A percentile compares a stretch with the other conserved stretches of the same genome.
These are phyloP conservation scores for Paecilomyces niveus DNA, from an alignment of 2,329 filamentous ascomycete species.

Conservation along the genomic window DNA sequence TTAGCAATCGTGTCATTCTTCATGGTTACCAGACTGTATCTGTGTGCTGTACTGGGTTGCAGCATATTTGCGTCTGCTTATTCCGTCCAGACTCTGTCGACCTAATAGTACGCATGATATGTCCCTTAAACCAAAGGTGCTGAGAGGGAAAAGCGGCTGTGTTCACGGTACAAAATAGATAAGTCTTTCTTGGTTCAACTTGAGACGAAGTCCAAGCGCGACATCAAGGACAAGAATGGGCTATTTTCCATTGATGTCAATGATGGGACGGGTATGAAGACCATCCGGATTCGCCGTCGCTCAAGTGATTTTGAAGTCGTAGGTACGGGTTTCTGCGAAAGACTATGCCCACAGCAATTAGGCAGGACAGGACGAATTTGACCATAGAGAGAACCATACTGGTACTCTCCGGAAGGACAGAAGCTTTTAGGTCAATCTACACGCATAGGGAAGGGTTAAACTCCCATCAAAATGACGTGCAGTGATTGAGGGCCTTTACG, in stretches of 20 bases:
- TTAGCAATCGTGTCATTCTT: conserved; percentile 6
- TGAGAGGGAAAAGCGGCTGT: conserved; percentile 1
- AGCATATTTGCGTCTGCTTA: conserved; percentile 7
- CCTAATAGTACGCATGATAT: conserved; percentile 16
- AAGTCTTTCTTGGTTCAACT: background rate
- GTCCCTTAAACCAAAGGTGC: conserved; percentile 10
- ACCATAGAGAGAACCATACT: background rate
- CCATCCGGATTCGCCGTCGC: conserved; percentile 63
- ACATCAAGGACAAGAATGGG: conserved; percentile 50
- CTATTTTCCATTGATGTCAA: conserved; percentile 68
- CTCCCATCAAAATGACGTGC: too few relatives aligned
- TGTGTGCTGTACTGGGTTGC: conserved; percentile 4
- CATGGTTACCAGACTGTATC: conserved; percentile 6
- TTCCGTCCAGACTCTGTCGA: conserved; percentile 17
- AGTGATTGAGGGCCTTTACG: too few relatives aligned
- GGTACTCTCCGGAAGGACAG: background rate
- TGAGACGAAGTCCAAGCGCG: background rate
- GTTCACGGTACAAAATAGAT: background rate
- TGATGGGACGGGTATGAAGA: conserved; percentile 52
- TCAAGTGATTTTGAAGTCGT: conserved; percentile 63
- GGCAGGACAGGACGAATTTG: background rate
- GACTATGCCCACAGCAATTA: background rate
- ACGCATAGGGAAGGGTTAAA: too few relatives aligned
- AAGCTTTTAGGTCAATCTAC: too few relatives aligned
- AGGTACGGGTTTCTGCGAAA: conserved; percentile 23